These are phyloP conservation scores for Amanita molliuscula DNA, from an alignment of 768 basidiomycete species.

Conservation along the genomic window DNA sequence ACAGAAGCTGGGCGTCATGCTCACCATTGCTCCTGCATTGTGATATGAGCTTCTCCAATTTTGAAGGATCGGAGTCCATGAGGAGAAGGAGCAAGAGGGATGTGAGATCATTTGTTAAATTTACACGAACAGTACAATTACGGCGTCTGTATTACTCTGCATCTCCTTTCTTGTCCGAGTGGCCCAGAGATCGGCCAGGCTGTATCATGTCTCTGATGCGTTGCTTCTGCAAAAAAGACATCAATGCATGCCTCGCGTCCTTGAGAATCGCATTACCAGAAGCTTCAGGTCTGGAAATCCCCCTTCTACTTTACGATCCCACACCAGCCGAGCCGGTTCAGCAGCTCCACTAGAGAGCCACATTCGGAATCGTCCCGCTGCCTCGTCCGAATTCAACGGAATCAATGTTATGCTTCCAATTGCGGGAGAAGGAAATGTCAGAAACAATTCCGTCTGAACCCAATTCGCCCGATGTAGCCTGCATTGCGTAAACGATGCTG, in stretches of 20 bases:
- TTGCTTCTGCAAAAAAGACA: conserved; percentile 56
- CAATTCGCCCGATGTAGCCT: conserved; percentile 92
- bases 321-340: conserved; percentile 42
- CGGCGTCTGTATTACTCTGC: not conserved
- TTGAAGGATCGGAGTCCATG: conserved; percentile 43
- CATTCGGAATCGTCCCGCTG: conserved; percentile 83
- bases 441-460: conserved; percentile 85
- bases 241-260: not conserved
- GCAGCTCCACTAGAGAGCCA: conserved; percentile 50
- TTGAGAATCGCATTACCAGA: conserved; percentile 38
- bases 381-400: conserved; percentile 71
- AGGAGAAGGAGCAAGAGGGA: conserved; percentile 11
- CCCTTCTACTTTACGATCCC: conserved; percentile 88
- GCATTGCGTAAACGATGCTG: conserved; percentile 2
- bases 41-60: conserved; percentile 48
- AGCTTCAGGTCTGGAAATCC: conserved; percentile 88
- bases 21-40: conserved; percentile 60
- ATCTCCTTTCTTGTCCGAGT: conserved; percentile 60
- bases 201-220: conserved; percentile 75
- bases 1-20: conserved; percentile 10
- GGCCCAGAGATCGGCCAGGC: conserved; percentile 76
- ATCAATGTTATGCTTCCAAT: conserved; percentile 60
- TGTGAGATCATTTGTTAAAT: conserved; percentile 6
- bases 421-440: conserved; percentile 80
- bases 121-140: conserved; percentile 3